phyloP scores from a whole-genome alignment of 345 rosid genomes.

The Eucalyptus coolabah region DNA sequence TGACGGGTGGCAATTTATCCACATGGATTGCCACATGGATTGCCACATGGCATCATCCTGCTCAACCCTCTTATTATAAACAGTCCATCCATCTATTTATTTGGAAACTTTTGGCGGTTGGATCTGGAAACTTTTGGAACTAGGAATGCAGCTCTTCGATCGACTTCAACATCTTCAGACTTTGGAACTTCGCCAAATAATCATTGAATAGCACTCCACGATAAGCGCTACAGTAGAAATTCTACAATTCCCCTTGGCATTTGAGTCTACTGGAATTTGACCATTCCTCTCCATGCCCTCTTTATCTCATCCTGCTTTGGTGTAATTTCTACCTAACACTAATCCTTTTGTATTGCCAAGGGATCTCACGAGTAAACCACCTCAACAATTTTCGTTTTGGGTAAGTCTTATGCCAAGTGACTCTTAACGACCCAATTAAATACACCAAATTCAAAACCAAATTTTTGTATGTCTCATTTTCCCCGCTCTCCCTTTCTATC shows the following conservation, averaged over 20 bases:
- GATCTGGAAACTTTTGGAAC: not conserved
- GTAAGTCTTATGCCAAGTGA: not conserved
- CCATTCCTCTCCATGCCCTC: not conserved
- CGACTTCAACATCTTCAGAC: not conserved
- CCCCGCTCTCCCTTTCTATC: not conserved
- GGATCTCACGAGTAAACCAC: no score
- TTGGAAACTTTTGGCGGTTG: not conserved
- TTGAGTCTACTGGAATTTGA: not conserved
- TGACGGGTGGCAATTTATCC: no score
- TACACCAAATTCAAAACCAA: not conserved
- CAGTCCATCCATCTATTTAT: not conserved
- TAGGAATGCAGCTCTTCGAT: not conserved
- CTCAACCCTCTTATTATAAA: not conserved
- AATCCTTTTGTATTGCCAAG: no score
- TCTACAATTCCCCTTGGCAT: not conserved
- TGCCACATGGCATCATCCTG: not conserved
- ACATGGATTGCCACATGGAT: not conserved
- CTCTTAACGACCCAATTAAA: no score
- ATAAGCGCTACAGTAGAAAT: not conserved
- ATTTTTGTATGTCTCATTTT: not conserved
- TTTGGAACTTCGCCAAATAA: no score
- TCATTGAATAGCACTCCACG: not conserved
- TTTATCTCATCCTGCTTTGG: not conserved
- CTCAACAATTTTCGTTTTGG: no score
- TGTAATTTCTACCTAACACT: not conserved